Evolutionary conservation across 805 yeast species (phyloP).

Genomic region (Yarrowia hollandica): DNA sequence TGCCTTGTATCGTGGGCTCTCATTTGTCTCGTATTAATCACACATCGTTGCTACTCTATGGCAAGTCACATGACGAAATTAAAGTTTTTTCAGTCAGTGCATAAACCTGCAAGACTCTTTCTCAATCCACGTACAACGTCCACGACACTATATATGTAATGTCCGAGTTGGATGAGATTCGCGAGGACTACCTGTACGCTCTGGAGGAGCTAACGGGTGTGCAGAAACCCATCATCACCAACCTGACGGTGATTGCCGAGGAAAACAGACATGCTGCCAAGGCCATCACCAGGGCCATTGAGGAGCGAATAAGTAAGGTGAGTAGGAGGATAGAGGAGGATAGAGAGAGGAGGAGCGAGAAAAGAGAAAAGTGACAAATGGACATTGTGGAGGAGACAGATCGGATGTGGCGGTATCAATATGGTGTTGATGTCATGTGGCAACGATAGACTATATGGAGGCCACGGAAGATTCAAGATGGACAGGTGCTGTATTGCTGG

Average conservation of each 20-base stretch:
- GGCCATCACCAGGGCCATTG: conserved; percentile 73
- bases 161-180: conserved; percentile 41
- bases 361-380: background rate
- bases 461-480: no score
- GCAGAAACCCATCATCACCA: conserved; percentile 85
- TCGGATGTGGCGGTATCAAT: no score
- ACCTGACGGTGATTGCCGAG: conserved; percentile 79
- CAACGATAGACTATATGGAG: no score
- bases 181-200: conserved; percentile 68
- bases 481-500: no score
- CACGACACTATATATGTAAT: conserved; percentile 21
- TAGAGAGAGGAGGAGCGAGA: background rate
- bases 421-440: no score
- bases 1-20: no score
- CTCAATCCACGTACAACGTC: background rate
- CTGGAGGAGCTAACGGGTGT: conserved; percentile 79
- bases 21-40: no score
- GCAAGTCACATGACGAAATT: background rate
- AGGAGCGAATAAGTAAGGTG: conserved; percentile 65
- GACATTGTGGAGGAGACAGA: no score
- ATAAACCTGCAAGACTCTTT: conserved; percentile 6
- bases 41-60: no score
- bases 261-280: conserved; percentile 78
- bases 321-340: conserved; percentile 33
- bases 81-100: background rate